A percentile compares a stretch with the other conserved stretches of the same genome.
Conservation (phyloP, 1,284 basidiomycete genomes). For the Cryptococcus depauperatus region DNA sequence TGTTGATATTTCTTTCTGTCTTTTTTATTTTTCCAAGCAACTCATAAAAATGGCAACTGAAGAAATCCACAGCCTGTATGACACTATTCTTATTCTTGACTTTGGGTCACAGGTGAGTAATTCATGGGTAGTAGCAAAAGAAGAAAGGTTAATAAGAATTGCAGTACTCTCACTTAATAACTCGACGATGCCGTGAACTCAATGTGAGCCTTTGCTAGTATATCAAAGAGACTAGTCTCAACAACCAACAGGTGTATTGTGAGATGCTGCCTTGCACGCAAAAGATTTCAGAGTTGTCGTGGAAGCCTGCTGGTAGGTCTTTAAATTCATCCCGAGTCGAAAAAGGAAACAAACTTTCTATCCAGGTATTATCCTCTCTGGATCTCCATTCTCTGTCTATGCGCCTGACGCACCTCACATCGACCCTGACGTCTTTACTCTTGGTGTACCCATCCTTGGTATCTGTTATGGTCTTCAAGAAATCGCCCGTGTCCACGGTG, state of each 20-base stretch:
- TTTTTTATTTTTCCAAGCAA: background rate
- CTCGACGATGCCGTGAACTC: constrained; percentile 93
- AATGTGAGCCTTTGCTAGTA: constrained; percentile 47
- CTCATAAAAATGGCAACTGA: constrained; percentile 16
- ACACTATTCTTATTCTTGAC: constrained; percentile 93
- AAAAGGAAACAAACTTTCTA: background rate
- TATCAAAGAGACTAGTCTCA: constrained; percentile 1
- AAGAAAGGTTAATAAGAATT: too few relatives aligned
- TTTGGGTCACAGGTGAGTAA: constrained; percentile 85
- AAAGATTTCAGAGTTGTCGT: constrained; percentile 78
- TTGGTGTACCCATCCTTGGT: constrained; percentile 86
- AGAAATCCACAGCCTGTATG: constrained; percentile 86
- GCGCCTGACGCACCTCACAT: constrained; percentile 87
- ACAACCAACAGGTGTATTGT: constrained; percentile 63
- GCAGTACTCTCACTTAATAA: constrained; percentile 97
- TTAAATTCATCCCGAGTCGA: background rate
- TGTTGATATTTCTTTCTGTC: too few relatives aligned
- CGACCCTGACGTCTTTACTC: constrained; percentile 86
- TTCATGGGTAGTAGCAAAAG: constrained; percentile 3
- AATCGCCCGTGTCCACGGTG: constrained; percentile 83
- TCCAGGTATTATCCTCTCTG: constrained; percentile 90
- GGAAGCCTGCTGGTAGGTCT: constrained; percentile 81
- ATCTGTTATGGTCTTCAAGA: constrained; percentile 99
- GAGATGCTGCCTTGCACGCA: constrained; percentile 97
- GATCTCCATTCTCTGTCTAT: constrained; percentile 98